phyloP scores from a whole-genome alignment of 345 rosid species.

The Durio zibethinus region DNA sequence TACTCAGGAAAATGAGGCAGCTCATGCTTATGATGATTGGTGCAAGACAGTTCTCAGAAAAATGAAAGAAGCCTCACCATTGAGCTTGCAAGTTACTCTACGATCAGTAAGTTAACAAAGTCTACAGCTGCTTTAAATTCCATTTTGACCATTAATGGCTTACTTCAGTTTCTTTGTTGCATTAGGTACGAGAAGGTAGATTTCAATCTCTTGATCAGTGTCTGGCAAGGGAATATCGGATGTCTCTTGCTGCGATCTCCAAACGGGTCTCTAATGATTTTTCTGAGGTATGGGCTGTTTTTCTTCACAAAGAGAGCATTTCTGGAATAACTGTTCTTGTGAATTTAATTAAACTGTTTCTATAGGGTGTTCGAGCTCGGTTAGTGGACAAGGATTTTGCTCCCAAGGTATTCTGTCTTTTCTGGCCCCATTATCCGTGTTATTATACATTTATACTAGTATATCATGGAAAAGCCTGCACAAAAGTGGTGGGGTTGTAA shows the following conservation, averaged over 20 bases:
- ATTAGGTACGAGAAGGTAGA: conserved; percentile 85
- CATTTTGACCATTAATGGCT: neutral
- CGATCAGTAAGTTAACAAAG: conserved; percentile 55
- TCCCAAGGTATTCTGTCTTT: conserved; percentile 59
- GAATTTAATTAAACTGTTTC: neutral
- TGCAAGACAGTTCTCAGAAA: conserved; percentile 50
- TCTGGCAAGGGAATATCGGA: conserved; percentile 73
- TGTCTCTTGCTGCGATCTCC: conserved; percentile 56
- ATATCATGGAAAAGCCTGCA: neutral
- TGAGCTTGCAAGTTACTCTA: conserved; percentile 82
- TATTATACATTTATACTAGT: neutral
- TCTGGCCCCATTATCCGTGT: neutral
- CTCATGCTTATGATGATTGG: conserved; percentile 55
- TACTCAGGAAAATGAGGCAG: conserved; percentile 60
- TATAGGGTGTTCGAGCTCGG: conserved; percentile 75
- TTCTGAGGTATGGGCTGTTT: conserved; percentile 49
- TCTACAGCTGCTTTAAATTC: conserved; percentile 3
- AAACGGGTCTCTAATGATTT: conserved; percentile 65
- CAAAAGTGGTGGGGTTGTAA: neutral
- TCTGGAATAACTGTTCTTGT: neutral
- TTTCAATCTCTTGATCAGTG: conserved; percentile 83
- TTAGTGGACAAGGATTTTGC: conserved; percentile 84
- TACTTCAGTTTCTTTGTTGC: conserved; percentile 19
- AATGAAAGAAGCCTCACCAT: conserved; percentile 81
- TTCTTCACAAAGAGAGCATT: neutral